phyloP scores from a whole-genome alignment of 208 protist genomes.

The Borovskyia barvae region DNA sequence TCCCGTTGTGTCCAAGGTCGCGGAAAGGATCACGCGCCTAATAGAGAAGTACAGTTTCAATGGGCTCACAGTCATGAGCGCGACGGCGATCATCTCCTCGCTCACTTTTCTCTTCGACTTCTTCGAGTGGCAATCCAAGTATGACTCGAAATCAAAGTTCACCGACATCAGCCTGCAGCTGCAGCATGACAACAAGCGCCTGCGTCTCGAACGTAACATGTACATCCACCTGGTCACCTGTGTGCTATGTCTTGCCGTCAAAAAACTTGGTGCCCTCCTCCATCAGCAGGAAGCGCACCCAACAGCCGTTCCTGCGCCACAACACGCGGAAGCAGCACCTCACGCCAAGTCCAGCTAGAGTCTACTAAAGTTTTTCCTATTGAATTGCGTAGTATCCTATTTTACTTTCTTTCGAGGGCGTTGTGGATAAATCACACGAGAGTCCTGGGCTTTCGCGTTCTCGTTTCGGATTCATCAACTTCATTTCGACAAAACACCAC shows the following conservation, averaged over 20 bases:
- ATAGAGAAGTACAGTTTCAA: constrained; percentile 38
- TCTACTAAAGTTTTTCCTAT: too few relatives aligned
- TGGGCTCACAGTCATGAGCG: constrained; percentile 38
- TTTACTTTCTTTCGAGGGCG: background rate
- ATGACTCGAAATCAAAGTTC: constrained; percentile 33
- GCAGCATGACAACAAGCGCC: constrained; percentile 59
- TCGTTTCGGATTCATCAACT: too few relatives aligned
- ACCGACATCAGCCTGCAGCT: constrained; percentile 56
- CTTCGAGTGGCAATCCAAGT: constrained; percentile 49
- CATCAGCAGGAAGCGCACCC: background rate
- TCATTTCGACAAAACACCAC: too few relatives aligned
- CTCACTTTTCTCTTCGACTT: constrained; percentile 48
- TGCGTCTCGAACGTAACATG: constrained; percentile 62
- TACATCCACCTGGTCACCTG: constrained; percentile 65
- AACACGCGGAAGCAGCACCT: background rate
- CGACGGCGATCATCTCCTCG: constrained; percentile 34
- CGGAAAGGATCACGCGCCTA: constrained; percentile 26
- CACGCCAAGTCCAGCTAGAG: constrained; percentile 1
- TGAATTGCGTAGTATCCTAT: too few relatives aligned
- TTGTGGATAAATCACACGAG: background rate
- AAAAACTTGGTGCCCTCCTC: constrained; percentile 23
- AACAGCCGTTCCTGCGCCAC: background rate
- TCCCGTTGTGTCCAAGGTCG: constrained; percentile 20
- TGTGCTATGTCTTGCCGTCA: constrained; percentile 49
- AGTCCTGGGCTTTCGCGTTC: too few relatives aligned